phyloP scores from a whole-genome alignment of 306 rosid species.

The Vicia faba region DNA sequence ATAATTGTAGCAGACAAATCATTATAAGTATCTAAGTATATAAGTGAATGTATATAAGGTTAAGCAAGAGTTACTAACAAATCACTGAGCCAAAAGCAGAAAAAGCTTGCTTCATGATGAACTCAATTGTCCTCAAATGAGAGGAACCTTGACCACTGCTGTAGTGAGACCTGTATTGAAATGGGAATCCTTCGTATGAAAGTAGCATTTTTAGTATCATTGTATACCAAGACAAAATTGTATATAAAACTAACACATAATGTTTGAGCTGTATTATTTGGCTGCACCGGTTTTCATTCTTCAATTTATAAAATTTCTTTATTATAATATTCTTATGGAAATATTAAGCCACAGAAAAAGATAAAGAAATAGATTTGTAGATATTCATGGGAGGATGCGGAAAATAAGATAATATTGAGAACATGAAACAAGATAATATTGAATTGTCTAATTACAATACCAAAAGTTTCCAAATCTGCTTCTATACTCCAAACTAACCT shows the following conservation, averaged over 20 bases:
- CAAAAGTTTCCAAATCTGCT: background rate
- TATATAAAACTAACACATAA: background rate
- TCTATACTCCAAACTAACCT: background rate
- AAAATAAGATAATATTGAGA: no score
- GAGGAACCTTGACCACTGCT: no score
- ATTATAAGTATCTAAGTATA: no score
- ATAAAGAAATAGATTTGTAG: constrained; percentile 2
- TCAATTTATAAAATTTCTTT: background rate
- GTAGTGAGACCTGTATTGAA: no score
- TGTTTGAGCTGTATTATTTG: background rate
- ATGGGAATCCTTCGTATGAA: background rate
- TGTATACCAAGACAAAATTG: background rate
- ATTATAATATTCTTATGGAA: constrained; percentile 1
- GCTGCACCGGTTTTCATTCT: background rate
- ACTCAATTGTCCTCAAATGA: no score
- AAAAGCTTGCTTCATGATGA: no score
- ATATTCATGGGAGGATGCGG: background rate
- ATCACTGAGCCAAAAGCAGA: no score
- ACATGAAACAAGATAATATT: constrained; percentile 1
- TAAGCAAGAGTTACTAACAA: no score
- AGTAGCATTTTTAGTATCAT: background rate
- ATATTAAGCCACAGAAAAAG: background rate
- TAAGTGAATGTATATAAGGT: no score
- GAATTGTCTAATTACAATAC: background rate
- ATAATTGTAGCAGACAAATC: no score